A percentile compares a stretch with the other conserved stretches of the same genome.
Evolutionary conservation across 2,329 filamentous ascomycete species (phyloP).

Genomic region (Triangularia setosa): DNA sequence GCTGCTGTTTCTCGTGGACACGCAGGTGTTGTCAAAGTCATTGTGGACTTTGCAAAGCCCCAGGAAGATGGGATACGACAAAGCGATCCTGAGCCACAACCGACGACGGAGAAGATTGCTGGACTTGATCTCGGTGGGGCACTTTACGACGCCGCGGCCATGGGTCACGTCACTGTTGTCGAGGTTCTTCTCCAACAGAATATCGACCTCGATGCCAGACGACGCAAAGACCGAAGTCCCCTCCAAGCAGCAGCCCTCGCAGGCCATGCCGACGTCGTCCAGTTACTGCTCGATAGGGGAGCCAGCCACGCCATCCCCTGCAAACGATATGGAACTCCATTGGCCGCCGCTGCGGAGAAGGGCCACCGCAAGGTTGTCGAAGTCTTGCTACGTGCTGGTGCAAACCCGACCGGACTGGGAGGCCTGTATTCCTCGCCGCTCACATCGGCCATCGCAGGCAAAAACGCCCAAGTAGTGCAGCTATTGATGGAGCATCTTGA

Average conservation of each 20-base stretch:
- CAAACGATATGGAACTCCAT: conserved; percentile 7
- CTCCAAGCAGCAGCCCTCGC: conserved; percentile 10
- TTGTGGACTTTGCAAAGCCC: neutral
- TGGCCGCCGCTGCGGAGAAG: conserved; percentile 8
- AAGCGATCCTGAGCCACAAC: neutral
- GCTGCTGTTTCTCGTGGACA: conserved; percentile 6
- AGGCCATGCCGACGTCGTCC: conserved; percentile 3
- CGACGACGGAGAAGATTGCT: neutral
- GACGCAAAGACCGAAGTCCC: conserved; percentile 4
- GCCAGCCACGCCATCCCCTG: conserved; percentile 2
- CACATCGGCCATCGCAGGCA: conserved; percentile 8
- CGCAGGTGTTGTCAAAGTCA: neutral
- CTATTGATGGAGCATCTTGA: neutral
- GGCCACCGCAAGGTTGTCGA: neutral
- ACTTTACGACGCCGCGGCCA: conserved; percentile 3
- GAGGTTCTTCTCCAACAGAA: neutral
- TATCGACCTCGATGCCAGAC: neutral
- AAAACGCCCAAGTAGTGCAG: conserved; percentile 5
- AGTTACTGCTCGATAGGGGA: neutral
- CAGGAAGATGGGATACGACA: neutral
- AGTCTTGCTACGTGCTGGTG: conserved; percentile 3
- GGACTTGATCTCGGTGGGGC: neutral
- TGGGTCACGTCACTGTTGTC: neutral
- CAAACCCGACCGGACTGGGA: conserved; percentile 4
- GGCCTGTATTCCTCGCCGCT: conserved; percentile 12